Percentiles rank a stretch among this genome's conserved stretches.
Conservation (phyloP, 352 stramenopile genomes). For the Albugo laibachii region DNA sequence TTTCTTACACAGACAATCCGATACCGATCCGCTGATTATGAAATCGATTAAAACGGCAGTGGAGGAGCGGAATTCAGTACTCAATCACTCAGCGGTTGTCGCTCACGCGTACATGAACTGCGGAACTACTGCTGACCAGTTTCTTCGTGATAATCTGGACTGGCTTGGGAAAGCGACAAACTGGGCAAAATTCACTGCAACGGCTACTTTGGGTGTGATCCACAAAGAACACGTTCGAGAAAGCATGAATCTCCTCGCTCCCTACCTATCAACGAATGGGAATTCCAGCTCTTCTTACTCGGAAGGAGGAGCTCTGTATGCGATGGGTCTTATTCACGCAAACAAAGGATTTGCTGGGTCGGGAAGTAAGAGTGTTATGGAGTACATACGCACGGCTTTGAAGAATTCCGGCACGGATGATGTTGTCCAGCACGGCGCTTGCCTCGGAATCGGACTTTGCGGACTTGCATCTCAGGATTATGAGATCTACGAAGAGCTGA, state of each 20-base stretch:
- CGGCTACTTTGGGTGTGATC: conserved; percentile 94
- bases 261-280: conserved; percentile 89
- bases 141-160: conserved; percentile 96
- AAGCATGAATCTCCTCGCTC: conserved; percentile 93
- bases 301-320: conserved; percentile 94
- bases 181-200: conserved; percentile 99
- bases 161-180: conserved; percentile 98
- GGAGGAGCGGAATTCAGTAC: conserved; percentile 90
- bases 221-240: conserved; percentile 96
- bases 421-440: conserved; percentile 94
- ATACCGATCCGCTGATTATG: conserved; percentile 85
- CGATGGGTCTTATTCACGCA: conserved; percentile 95
- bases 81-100: conserved; percentile 95
- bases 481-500: conserved; percentile 92
- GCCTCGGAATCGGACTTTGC: conserved; percentile 92
- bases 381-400: conserved; percentile 71
- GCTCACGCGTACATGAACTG: conserved; percentile 94
- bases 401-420: conserved; percentile 85
- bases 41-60: conserved; percentile 88
- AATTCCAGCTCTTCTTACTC: conserved; percentile 87
- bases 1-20: conserved; percentile 81
- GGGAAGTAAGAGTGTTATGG: conserved; percentile 62
- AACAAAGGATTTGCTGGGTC: conserved; percentile 84
- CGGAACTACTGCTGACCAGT: conserved; percentile 94
- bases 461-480: conserved; percentile 88